Percentiles rank a stretch among this genome's conserved stretches.
Evolutionary conservation across 2,329 filamentous ascomycete genomes (phyloP).

Genomic region (Bipolaris cookei): DNA sequence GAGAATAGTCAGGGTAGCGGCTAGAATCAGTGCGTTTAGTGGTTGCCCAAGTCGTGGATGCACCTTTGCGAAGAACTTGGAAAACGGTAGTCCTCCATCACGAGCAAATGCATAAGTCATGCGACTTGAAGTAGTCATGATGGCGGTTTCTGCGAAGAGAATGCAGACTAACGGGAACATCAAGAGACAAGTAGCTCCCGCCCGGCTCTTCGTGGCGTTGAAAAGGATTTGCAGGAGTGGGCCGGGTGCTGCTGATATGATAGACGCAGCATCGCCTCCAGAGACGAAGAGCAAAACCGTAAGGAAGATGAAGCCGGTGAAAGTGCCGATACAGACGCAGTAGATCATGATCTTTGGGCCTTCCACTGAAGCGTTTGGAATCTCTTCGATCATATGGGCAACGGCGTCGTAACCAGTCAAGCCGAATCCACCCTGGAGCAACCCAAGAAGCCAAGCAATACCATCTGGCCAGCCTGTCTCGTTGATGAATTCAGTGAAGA

Average conservation of each 20-base stretch:
- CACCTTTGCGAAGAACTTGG: conserved; percentile 65
- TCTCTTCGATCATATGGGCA: conserved; percentile 65
- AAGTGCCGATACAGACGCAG: conserved; percentile 67
- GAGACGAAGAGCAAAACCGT: conserved; percentile 69
- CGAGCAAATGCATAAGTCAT: conserved; percentile 72
- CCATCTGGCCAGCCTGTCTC: conserved; percentile 73
- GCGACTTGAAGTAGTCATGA: conserved; percentile 70
- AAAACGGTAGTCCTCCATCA: conserved; percentile 71
- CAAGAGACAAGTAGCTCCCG: conserved; percentile 68
- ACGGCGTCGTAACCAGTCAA: conserved; percentile 62
- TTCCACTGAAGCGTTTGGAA: conserved; percentile 63
- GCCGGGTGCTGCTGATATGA: conserved; percentile 63
- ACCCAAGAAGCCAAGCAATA: conserved; percentile 59
- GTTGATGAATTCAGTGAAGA: conserved; percentile 73
- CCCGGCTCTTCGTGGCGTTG: conserved; percentile 66
- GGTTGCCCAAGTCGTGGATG: conserved; percentile 68
- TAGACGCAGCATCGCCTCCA: conserved; percentile 59
- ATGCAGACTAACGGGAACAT: conserved; percentile 71
- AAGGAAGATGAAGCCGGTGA: conserved; percentile 68
- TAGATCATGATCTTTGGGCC: conserved; percentile 71
- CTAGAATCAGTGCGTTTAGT: conserved; percentile 69
- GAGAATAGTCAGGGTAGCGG: conserved; percentile 65
- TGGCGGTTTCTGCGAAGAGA: conserved; percentile 66
- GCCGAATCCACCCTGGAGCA: conserved; percentile 62
- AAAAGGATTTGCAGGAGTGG: conserved; percentile 68